Conservation (phyloP, 192 early-diverging fungal genomes). For the Kickxella alabastrina region DNA sequence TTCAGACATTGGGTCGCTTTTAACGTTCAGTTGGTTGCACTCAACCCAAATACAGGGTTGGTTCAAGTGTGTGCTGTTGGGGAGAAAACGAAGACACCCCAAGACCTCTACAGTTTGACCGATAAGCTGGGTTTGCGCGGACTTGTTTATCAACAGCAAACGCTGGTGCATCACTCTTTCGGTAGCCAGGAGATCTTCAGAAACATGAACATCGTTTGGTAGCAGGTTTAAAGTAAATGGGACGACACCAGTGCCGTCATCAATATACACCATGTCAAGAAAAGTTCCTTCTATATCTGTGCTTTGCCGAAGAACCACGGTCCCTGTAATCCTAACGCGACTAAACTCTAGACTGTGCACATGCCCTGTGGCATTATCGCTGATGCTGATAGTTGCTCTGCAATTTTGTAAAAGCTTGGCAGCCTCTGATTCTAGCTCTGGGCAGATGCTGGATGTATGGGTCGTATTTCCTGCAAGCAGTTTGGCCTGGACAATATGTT, state of each 20-base stretch:
- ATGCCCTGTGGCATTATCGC: not conserved
- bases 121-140: not conserved
- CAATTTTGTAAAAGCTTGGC: too few relatives aligned
- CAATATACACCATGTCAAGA: not conserved
- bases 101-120: conserved; percentile 1
- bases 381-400: too few relatives aligned
- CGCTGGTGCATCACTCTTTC: not conserved
- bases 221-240: not conserved
- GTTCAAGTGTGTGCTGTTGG: too few relatives aligned
- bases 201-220: too few relatives aligned
- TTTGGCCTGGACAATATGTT: not conserved
- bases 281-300: not conserved
- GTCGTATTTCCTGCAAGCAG: too few relatives aligned
- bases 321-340: not conserved
- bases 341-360: not conserved
- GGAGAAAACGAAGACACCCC: not conserved
- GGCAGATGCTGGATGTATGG: too few relatives aligned
- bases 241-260: not conserved
- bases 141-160: not conserved
- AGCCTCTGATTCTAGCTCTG: too few relatives aligned
- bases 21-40: not conserved
- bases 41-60: too few relatives aligned
- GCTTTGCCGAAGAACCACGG: not conserved
- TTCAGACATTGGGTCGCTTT: conserved; percentile 2
- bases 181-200: not conserved